Evolutionary conservation across 345 rosid genomes (phyloP).

Genomic region (Populus euphratica): DNA sequence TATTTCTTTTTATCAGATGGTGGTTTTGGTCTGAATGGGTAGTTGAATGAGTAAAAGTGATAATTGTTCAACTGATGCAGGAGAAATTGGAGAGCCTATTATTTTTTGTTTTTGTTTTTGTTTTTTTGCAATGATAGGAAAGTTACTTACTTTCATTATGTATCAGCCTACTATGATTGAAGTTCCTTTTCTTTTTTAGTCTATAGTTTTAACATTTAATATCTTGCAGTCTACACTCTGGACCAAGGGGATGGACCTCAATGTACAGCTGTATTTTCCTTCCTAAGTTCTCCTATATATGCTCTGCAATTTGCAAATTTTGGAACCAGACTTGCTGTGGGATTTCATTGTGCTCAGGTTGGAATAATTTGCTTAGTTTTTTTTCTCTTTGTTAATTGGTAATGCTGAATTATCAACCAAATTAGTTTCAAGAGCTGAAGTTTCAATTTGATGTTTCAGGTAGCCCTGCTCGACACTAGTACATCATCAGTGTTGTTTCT

Average conservation of each 20-base stretch:
- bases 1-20: background rate
- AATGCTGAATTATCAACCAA: background rate
- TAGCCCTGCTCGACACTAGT: conserved; percentile 66
- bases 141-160: background rate
- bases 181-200: conserved; percentile 9
- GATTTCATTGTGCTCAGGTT: conserved; percentile 77
- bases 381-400: background rate
- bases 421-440: background rate
- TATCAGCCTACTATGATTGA: background rate
- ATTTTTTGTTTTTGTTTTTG: background rate
- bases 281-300: conserved; percentile 55
- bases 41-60: background rate
- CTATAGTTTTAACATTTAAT: background rate
- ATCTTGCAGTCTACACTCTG: conserved; percentile 52
- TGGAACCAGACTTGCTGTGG: conserved; percentile 67
- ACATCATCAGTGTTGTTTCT: conserved; percentile 52
- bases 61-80: background rate
- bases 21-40: background rate
- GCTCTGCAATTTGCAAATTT: conserved; percentile 46
- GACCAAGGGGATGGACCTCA: conserved; percentile 59
- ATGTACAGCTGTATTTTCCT: conserved; percentile 61
- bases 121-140: background rate
- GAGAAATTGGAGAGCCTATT: background rate
- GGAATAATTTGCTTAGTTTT: conserved; percentile 22
- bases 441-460: conserved; percentile 48